These are phyloP conservation scores for Beauveria asiatica DNA, from an alignment of 2,329 filamentous ascomycete species.

Conservation along the genomic window DNA sequence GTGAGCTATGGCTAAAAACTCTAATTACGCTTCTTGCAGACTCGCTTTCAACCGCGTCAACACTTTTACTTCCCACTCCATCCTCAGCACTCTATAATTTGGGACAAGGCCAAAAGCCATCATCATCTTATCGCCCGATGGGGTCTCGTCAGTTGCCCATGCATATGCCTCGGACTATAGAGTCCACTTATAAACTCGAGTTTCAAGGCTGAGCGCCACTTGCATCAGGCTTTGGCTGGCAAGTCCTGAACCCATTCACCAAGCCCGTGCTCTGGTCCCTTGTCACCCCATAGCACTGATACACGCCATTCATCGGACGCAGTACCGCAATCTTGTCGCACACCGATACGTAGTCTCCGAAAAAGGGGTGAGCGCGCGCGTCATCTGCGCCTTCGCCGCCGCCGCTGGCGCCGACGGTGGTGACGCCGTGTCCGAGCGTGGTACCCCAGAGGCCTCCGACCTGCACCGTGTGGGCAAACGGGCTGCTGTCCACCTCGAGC, in stretches of 20 bases:
- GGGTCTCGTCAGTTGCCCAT: neutral
- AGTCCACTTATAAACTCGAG: neutral
- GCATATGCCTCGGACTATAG: neutral
- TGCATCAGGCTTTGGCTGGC: neutral
- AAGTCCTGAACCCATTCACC: slow-evolving; percentile 24
- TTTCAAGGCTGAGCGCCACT: neutral
- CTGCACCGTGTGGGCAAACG: slow-evolving; percentile 41
- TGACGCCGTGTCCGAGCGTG: slow-evolving; percentile 49
- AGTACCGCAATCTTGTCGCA: slow-evolving; percentile 29
- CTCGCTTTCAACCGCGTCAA: neutral
- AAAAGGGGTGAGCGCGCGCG: slow-evolving; percentile 42
- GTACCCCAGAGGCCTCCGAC: slow-evolving; percentile 42
- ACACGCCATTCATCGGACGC: slow-evolving; percentile 30
- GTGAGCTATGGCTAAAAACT: too few species aligned
- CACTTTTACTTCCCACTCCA: neutral
- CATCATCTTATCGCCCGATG: neutral
- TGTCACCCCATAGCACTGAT: slow-evolving; percentile 33
- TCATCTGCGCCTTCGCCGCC: slow-evolving; percentile 6
- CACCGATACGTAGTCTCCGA: slow-evolving; percentile 41
- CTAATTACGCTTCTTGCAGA: neutral
- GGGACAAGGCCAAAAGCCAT: neutral
- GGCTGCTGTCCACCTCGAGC: slow-evolving; percentile 36
- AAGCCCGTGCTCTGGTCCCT: slow-evolving; percentile 30
- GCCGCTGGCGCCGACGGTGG: slow-evolving; percentile 10
- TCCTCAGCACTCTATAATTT: neutral